Evolutionary conservation across 164 flowering plant genomes (phyloP), one percentile per base, ranked within the genome.

Genomic region (Annona cherimola): DNA sequence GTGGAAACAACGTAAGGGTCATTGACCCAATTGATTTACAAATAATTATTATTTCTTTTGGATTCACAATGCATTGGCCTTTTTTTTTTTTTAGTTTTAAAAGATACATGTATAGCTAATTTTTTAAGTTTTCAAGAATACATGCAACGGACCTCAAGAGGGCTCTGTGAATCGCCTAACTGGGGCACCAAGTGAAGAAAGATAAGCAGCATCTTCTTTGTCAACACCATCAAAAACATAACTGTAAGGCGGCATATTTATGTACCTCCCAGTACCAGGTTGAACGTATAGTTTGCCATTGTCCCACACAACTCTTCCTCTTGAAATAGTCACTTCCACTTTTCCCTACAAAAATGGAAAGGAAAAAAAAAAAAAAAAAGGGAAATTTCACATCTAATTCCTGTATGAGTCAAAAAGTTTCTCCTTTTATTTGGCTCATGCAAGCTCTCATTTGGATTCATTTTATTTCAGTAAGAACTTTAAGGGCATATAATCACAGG

Each of bases 261-360:
- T 82, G 77, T 90, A 91, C 79, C 86, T 90, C 42, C 99, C 99
- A 66, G 87, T 73, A 44, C 99, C 96, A 44, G 90, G 93, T 57
- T 73, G 79, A 68, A 83, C 92, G 63, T 84, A 89, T 57, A 95
- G 84, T 77, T 88, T 85, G 72, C 80, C 85, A 70, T 93, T 81
- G 81, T 88, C 80, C 97, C 98, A 95, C 5, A 90, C 98, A 77
- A 95, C 71, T 78, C 79, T 86, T 78, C 99, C 99, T 65, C 98
- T 86, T 46, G 96, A 90, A 76, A 95, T 89, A 4, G 99, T 95
- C 68, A 87, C 93, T 81, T 95, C 97, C 57, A 95, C 89, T 73
- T 91, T 93, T 42, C 99, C 99, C 99, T 95, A 85, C 75, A 67
- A 69, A n/a, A n/a, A n/a, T n/a, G n/a, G n/a, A n/a, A n/a, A n/a